A percentile compares a stretch with the other conserved stretches of the same genome.
Evolutionary conservation across 176 grass and related monocot genomes (phyloP).

Genomic region (Ampelocalamus luodianensis): DNA sequence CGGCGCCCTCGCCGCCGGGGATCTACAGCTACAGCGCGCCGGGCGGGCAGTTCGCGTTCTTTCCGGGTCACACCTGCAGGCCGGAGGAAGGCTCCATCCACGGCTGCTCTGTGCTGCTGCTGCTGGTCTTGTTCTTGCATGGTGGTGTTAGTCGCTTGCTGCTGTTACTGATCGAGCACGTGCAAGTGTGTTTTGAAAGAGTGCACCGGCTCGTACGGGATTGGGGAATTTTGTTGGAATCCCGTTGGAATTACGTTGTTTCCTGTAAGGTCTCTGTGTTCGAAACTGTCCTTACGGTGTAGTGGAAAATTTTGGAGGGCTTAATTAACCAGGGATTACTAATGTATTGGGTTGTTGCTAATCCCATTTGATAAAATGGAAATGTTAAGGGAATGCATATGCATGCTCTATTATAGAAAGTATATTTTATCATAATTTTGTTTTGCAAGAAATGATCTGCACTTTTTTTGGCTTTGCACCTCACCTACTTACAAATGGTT

Average conservation of each 20-base stretch:
- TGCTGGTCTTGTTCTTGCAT: neutral
- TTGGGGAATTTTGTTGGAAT: neutral
- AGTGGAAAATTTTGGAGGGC: neutral
- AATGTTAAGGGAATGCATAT: neutral
- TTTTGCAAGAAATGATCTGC: too few species aligned
- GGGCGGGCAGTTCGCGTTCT: constrained; percentile 15
- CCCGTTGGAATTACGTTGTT: neutral
- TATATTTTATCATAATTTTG: too few species aligned
- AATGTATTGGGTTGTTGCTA: neutral
- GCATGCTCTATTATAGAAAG: neutral
- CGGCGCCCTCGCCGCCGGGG: neutral
- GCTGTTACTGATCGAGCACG: neutral
- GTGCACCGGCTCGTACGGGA: too few species aligned
- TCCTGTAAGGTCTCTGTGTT: too few species aligned
- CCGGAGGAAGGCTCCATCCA: constrained; percentile 12
- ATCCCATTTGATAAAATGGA: neutral
- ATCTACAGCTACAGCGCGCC: neutral
- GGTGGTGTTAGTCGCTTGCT: neutral
- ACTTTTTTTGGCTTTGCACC: too few species aligned
- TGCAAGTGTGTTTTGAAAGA: neutral
- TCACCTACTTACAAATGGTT: too few species aligned
- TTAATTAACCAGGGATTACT: neutral
- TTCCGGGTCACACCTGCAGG: constrained; percentile 14
- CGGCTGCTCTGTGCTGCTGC: neutral
- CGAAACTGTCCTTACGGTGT: neutral